Evolutionary conservation across 2,329 filamentous ascomycete species (phyloP).

Genomic region (Fusarium lateritium): DNA sequence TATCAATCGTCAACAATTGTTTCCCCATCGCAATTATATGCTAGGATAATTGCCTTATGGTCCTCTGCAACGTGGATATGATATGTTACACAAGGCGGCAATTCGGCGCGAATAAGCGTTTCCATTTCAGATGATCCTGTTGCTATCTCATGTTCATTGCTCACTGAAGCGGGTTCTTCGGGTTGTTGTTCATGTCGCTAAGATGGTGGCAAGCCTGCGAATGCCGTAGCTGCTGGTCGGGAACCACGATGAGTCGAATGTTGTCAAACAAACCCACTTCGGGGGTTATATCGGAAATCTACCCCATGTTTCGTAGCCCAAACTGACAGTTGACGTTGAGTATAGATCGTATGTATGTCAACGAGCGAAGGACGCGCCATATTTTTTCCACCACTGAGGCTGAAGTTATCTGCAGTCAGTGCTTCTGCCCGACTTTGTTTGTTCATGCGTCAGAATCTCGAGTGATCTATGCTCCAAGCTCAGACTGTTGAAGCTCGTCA

Average conservation of each 20-base stretch:
- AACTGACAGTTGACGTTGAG: conserved; percentile 18
- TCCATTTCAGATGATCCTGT: conserved; percentile 14
- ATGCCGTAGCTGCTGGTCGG: conserved; percentile 14
- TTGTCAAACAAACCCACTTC: neutral
- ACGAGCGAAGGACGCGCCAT: conserved; percentile 1
- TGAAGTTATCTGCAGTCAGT: conserved; percentile 2
- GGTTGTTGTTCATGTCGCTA: conserved; percentile 15
- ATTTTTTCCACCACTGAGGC: conserved; percentile 38
- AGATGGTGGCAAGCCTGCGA: conserved; percentile 7
- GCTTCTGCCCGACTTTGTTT: conserved; percentile 2
- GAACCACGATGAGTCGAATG: conserved; percentile 5
- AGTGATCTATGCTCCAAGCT: conserved; percentile 11
- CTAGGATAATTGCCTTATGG: neutral
- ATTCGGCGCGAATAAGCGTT: conserved; percentile 18
- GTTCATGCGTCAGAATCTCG: conserved; percentile 4
- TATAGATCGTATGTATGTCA: conserved; percentile 9
- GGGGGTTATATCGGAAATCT: conserved; percentile 1
- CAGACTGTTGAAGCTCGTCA: conserved; percentile 9
- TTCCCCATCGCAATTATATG: neutral
- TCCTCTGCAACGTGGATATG: conserved; percentile 2
- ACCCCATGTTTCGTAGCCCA: conserved; percentile 17
- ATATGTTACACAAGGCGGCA: conserved; percentile 1
- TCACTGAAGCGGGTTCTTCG: conserved; percentile 1
- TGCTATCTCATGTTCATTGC: neutral
- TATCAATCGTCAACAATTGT: neutral